These are phyloP conservation scores for Podaxis sp. DNA, from an alignment of 768 basidiomycete species.

Conservation along the genomic window DNA sequence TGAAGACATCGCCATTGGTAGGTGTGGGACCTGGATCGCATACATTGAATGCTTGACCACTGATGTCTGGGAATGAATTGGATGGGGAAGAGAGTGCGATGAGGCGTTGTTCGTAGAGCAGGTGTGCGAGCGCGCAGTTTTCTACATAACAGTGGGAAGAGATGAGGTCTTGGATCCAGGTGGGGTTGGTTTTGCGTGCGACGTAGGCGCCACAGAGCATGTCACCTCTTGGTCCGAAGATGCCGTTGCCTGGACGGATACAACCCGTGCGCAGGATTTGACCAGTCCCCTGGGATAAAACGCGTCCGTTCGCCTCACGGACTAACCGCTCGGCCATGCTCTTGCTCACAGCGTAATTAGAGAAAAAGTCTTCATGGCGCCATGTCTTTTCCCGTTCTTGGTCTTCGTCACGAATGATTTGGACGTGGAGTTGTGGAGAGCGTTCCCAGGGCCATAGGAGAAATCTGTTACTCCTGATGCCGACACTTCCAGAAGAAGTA, in stretches of 20 bases:
- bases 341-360: conserved; percentile 77
- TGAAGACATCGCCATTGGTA: conserved; percentile 65
- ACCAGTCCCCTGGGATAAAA: conserved; percentile 13
- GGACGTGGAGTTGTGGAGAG: conserved; percentile 55
- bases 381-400: conserved; percentile 40
- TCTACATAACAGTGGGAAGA: conserved; percentile 75
- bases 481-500: conserved; percentile 73
- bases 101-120: conserved; percentile 72
- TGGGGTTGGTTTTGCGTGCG: conserved; percentile 55
- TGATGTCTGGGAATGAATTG: conserved; percentile 55
- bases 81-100: conserved; percentile 45
- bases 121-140: conserved; percentile 71
- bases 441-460: conserved; percentile 78
- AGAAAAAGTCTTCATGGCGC: conserved; percentile 63
- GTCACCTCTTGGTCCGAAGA: conserved; percentile 78
- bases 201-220: conserved; percentile 66
- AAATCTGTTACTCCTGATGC: conserved; percentile 56
- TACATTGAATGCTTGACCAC: conserved; percentile 69
- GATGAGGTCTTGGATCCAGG: conserved; percentile 58
- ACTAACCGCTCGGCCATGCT: conserved; percentile 50
- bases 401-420: conserved; percentile 66
- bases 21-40: conserved; percentile 64
- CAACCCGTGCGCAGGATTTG: conserved; percentile 62
- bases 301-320: conserved; percentile 35
- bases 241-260: conserved; percentile 76